Evolutionary conservation across 768 basidiomycete species (phyloP), one percentile per base, ranked within the genome.

Genomic region (Grammothele lineata): DNA sequence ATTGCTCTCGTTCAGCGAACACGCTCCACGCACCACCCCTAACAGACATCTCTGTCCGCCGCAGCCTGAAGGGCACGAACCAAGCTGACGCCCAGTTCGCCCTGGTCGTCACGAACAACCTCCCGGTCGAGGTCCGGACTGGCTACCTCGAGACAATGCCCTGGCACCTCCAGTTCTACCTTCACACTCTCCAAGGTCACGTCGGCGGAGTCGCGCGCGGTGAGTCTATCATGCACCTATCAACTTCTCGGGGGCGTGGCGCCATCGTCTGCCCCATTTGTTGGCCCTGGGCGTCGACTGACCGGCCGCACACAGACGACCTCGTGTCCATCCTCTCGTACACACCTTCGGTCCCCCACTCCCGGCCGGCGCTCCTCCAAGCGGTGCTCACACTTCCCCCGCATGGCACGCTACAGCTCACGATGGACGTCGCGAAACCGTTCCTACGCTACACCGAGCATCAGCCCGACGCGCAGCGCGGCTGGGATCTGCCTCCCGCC

Each of bases 381-480:
- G 73, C 81, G 5, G 60, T 74, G 17, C 65, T 98, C 12, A 72
- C 65, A 2, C 62, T 98, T n/a, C 92, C 93, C 0, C 70, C 89
- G 7, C 68, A 71, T 30, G 74, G 77, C 47, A 83, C 78, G 0
- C 60, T 92, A 5, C 71, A 73, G 7, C 67, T 97, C 43, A 76
- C 72, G 15, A 73, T 94, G 62, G 85, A 85, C 26, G 81, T 92
- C 58, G 74, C 78, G 27, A 92, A 92, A 62, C 77, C 86, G 1
- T 96, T 93, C 61, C 69, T 99, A 45, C 81, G 85, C 42, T 98
- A 97, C 63, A 94, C 92, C 10, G 94, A 98, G 60, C 94, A 98
- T 63, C 92, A 87, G 9, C 92, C 94, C 0, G 95, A 98, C 60
- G 91, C 95, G 2, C 87, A 93, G 61, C 76, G 96, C 33, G 96